Conservation (phyloP, 2,329 filamentous ascomycete species). For the Ophiostoma piceae region DNA sequence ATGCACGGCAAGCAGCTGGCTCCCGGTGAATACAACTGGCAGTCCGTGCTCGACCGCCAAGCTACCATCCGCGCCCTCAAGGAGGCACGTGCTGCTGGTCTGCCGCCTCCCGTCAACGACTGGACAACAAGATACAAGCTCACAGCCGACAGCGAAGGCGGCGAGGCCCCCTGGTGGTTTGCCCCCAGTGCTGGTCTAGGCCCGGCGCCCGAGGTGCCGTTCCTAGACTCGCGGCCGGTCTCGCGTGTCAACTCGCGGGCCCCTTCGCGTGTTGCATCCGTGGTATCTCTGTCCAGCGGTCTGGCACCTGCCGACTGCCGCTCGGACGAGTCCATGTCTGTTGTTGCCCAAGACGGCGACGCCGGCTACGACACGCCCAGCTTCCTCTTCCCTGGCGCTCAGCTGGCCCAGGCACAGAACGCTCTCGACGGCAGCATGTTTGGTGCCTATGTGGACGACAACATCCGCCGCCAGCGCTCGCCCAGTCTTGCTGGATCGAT, state of each 20-base stretch:
- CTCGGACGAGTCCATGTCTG: constrained; percentile 32
- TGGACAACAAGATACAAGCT: constrained; percentile 84
- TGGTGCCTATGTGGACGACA: constrained; percentile 59
- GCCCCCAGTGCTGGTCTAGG: constrained; percentile 19
- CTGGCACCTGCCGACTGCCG: constrained; percentile 34
- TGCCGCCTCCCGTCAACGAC: constrained; percentile 54
- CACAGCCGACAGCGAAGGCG: constrained; percentile 44
- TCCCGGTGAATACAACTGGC: constrained; percentile 56
- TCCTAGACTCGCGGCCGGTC: constrained; percentile 33
- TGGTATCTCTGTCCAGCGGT: constrained; percentile 38
- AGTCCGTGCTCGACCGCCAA: constrained; percentile 54
- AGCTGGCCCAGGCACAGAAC: constrained; percentile 34
- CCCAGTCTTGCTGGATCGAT: constrained; percentile 77
- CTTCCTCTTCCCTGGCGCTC: constrained; percentile 39
- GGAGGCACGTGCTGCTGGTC: constrained; percentile 44
- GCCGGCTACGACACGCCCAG: constrained; percentile 49
- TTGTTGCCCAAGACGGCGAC: constrained; percentile 29
- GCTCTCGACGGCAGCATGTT: constrained; percentile 74
- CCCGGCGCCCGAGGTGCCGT: constrained; percentile 14
- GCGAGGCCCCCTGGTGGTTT: constrained; percentile 38
- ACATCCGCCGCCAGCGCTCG: constrained; percentile 56
- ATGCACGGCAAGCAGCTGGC: constrained; percentile 55
- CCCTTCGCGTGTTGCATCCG: constrained; percentile 46
- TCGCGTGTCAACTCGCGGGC: constrained; percentile 41
- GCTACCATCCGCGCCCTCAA: constrained; percentile 54